A percentile compares a stretch with the other conserved stretches of the same genome.
These are phyloP conservation scores for Heliocybe sulcata DNA, from an alignment of 1,284 basidiomycete species.

Conservation along the genomic window DNA sequence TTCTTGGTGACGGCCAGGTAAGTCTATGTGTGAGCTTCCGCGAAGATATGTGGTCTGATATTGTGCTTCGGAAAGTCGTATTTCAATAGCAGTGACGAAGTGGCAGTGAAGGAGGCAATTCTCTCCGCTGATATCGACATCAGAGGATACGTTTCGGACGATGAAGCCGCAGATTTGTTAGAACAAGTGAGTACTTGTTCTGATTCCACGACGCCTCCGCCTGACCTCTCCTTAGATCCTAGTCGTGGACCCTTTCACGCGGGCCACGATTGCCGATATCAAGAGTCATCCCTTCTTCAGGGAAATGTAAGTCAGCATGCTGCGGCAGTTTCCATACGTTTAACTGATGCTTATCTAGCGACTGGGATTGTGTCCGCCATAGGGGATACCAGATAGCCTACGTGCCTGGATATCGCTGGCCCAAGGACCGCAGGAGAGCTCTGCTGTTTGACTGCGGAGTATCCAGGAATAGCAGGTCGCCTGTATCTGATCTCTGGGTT, in stretches of 20 bases:
- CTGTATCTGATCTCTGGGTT: neutral
- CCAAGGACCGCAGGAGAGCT: neutral
- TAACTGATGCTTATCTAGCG: neutral
- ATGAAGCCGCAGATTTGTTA: conserved; percentile 6
- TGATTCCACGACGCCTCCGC: neutral
- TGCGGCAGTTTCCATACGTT: neutral
- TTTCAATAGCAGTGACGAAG: neutral
- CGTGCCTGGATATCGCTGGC: neutral
- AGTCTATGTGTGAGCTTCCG: neutral
- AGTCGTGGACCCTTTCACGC: conserved; percentile 7
- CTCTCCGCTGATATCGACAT: neutral
- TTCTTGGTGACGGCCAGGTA: neutral
- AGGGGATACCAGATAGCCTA: neutral
- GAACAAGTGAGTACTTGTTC: conserved; percentile 5
- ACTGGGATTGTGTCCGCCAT: neutral
- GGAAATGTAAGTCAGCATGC: conserved; percentile 3
- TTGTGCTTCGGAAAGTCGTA: neutral
- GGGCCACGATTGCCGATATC: conserved; percentile 6
- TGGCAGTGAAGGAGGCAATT: neutral
- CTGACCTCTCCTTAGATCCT: conserved; percentile 6
- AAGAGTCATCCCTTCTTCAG: conserved; percentile 12
- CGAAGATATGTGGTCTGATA: neutral
- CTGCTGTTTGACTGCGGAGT: neutral
- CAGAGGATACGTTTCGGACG: neutral
- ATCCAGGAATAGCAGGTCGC: neutral